These are phyloP conservation scores for Colletotrichum sp. DNA, from an alignment of 2,329 filamentous ascomycete species.

Conservation along the genomic window DNA sequence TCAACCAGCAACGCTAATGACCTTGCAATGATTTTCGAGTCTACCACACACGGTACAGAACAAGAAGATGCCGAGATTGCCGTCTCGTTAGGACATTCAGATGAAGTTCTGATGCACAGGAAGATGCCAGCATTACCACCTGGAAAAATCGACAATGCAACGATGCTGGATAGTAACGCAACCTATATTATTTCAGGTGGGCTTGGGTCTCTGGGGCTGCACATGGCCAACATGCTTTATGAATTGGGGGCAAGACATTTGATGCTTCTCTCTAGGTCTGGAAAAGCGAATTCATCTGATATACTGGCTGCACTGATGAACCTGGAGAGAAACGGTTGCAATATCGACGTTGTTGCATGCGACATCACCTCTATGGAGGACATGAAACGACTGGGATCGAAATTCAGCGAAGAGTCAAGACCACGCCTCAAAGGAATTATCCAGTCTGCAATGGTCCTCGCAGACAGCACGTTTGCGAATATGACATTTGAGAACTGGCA, in stretches of 20 bases:
- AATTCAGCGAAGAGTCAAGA: slow-evolving; percentile 24
- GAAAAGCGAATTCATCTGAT: slow-evolving; percentile 14
- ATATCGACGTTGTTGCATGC: slow-evolving; percentile 13
- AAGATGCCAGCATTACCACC: not conserved
- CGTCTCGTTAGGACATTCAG: not conserved
- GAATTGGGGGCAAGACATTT: slow-evolving; percentile 31
- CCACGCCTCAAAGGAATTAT: slow-evolving; percentile 27
- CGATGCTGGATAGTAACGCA: slow-evolving; percentile 21
- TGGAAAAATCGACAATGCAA: not conserved
- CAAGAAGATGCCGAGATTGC: not conserved
- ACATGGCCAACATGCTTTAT: slow-evolving; percentile 29
- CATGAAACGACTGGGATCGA: slow-evolving; percentile 1
- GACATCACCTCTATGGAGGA: slow-evolving; percentile 23
- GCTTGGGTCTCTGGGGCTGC: slow-evolving; percentile 30
- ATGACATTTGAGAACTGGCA: slow-evolving; percentile 21
- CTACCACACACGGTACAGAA: not conserved
- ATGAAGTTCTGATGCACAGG: not conserved
- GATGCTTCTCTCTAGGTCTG: slow-evolving; percentile 33
- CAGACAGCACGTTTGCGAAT: slow-evolving; percentile 18
- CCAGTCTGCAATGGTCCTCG: slow-evolving; percentile 35
- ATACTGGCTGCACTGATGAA: slow-evolving; percentile 21
- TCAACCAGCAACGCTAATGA: not conserved
- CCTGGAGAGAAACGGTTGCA: slow-evolving; percentile 21
- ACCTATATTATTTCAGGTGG: slow-evolving; percentile 35
- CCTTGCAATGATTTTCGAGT: not conserved